These are phyloP conservation scores for Serendipita indica DNA, from an alignment of 768 basidiomycete species.

Conservation along the genomic window DNA sequence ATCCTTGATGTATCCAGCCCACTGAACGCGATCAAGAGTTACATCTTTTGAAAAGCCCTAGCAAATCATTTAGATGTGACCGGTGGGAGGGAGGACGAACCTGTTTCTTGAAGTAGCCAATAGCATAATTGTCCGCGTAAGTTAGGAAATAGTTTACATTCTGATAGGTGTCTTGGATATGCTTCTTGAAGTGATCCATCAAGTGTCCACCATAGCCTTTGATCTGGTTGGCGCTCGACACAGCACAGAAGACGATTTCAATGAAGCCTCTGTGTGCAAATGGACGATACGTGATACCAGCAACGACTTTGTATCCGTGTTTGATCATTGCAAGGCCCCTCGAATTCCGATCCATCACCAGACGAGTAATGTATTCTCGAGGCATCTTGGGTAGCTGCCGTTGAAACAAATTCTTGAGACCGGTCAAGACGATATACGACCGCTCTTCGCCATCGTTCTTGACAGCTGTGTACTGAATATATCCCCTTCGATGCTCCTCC, in stretches of 20 bases:
- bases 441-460: constrained; percentile 66
- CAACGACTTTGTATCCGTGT: constrained; percentile 87
- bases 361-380: constrained; percentile 89
- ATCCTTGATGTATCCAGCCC: constrained; percentile 99
- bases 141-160: constrained; percentile 90
- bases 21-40: constrained; percentile 71
- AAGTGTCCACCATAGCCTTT: constrained; percentile 98
- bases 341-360: constrained; percentile 90
- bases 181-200: constrained; percentile 96
- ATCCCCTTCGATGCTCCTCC: constrained; percentile 61
- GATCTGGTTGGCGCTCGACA: constrained; percentile 90
- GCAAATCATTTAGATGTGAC: neutral
- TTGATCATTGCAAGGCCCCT: constrained; percentile 89
- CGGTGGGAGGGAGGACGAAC: constrained; percentile 13
- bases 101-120: constrained; percentile 98
- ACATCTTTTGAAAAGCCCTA: constrained; percentile 93
- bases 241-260: constrained; percentile 98
- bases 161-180: constrained; percentile 70
- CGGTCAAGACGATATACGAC: constrained; percentile 74
- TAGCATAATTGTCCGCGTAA: constrained; percentile 97
- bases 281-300: constrained; percentile 92
- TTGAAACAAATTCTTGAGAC: constrained; percentile 94
- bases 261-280: constrained; percentile 91
- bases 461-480: constrained; percentile 74
- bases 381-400: constrained; percentile 99